phyloP scores from a whole-genome alignment of 139 green algal species.

The Marvania coccoides region DNA sequence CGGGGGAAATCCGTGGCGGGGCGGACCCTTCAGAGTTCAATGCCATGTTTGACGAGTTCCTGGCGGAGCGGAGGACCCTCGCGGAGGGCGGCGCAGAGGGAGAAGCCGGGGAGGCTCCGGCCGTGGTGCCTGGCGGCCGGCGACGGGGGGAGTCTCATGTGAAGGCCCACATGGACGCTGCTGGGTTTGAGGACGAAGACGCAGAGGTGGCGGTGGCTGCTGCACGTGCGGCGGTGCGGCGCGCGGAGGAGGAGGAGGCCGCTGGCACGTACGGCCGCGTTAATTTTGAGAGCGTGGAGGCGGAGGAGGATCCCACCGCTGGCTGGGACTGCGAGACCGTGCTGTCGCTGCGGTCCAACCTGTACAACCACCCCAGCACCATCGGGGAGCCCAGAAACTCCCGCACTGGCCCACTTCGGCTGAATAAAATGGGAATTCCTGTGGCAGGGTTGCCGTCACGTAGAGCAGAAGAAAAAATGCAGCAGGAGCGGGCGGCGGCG shows the following conservation, averaged over 20 bases:
- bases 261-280: not conserved
- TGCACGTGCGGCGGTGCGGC: not conserved
- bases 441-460: slow-evolving; percentile 1
- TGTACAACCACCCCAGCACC: slow-evolving; percentile 67
- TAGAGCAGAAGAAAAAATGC: too few relatives aligned
- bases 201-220: slow-evolving; percentile 11
- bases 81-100: not conserved
- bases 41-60: slow-evolving; percentile 69
- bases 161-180: slow-evolving; percentile 7
- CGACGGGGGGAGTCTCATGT: not conserved
- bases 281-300: not conserved
- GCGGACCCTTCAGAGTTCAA: slow-evolving; percentile 45
- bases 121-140: too few relatives aligned
- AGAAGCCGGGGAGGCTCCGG: not conserved
- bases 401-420: not conserved
- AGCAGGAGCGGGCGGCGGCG: not conserved
- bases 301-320: not conserved
- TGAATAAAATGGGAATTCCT: slow-evolving; percentile 15
- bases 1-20: slow-evolving; percentile 2
- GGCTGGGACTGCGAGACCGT: slow-evolving; percentile 88
- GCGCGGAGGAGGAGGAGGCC: slow-evolving; percentile 8
- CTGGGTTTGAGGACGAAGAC: slow-evolving; percentile 22
- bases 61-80: slow-evolving; percentile 27
- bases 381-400: slow-evolving; percentile 41
- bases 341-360: slow-evolving; percentile 67